Evolutionary conservation across 352 stramenopile genomes (phyloP), one percentile per base, ranked within the genome.

Genomic region (Phytophthora cactorum): DNA sequence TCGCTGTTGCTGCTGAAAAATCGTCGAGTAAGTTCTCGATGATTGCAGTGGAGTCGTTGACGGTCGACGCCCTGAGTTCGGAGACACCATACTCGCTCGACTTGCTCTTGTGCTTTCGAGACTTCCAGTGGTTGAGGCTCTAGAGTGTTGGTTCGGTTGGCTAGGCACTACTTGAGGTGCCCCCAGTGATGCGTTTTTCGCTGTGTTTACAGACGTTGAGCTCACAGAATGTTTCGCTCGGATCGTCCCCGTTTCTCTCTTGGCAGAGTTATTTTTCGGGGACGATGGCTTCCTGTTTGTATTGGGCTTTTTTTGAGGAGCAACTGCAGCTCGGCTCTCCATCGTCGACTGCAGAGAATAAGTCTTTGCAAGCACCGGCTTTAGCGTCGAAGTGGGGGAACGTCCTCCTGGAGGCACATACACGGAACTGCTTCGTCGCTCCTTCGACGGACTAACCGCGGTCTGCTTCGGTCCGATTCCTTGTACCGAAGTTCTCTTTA

Each of bases 331-430:
- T 58, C 75, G 63, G 55, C 75, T 86, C 27, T 58, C 75, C 17
- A 84, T 38, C 17, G 78, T 86, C 0, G 78, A 84, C 32, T 77
- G 59, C 14, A 84, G 55, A 3, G 75, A 80, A 50, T 75, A 84
- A n/a, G 63, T 79, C 12, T 67, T 72, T 7, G 73, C 77, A 27
- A 61, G 31, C 1, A 32, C 36, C 1, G 50, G 41, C 10, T 66
- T 45, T 10, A 55, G 63, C 10, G 54, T 49, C n/a, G 53, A 60
- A 41, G 60, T 70, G 0, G 65, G 36, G 6, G 69, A 62, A 4
- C 64, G 66, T 39, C 66, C 56, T 5, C 58, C 59, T 5, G 59
- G 27, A 28, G 70, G 58, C n/a, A 75, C 43, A 46, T 81, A 84
- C 61, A 77, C 44, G 25, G 63, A 36, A 27, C 56, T 74, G 6